Evolutionary conservation across 352 stramenopile species (phyloP), one percentile per base, ranked within the genome.

Genomic region (Globisporangium iwayamae): DNA sequence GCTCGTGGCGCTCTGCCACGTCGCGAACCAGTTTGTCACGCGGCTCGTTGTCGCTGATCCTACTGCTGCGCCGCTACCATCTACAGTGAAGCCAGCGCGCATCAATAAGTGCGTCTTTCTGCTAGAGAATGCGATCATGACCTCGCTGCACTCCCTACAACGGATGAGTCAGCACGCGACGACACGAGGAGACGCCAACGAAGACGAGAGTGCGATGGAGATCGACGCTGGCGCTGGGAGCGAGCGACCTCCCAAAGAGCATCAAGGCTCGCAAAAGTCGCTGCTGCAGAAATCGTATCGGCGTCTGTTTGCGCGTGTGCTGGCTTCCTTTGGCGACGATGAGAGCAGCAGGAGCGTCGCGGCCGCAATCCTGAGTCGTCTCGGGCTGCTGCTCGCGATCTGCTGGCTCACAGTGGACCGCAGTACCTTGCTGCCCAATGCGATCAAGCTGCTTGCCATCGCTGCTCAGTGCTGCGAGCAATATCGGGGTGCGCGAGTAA

Each of bases 1-100:
- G 53, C 62, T 67, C 32, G 45, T 67, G 22, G 54, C 18, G 10
- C 53, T 56, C 56, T 65, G 59, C n/a, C 47, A 59, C 11, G 48
- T 59, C 59, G 48, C 41, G 4, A 51, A 57, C 16, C 46, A 50
- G 13, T 52, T 56, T 30, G 59, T 43, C 32, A 25, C 22, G 36
- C 36, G 59, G 38, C 36, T 56, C 34, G 28, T 65, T 41, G 34
- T 38, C 16, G 2, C 38, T 16, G 34, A 45, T 46, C 18, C 4
- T 1, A 16, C 25, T 41, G 39, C n/a, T 11, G 25, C 13, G 1
- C 16, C 45, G 14, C 18, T 1, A 28, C 13, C 36, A 25, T 58
- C 22, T 9, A 11, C 28, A 56, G 28, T 28, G 8, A 11, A 28
- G 1, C 51, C 5, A 1, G 22, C 28, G 22, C 6, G n/a, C 13